A percentile compares a stretch with the other conserved stretches of the same genome.
Evolutionary conservation across 2,329 filamentous ascomycete genomes (phyloP).

Genomic region (Colletotrichum nymphaeae): DNA sequence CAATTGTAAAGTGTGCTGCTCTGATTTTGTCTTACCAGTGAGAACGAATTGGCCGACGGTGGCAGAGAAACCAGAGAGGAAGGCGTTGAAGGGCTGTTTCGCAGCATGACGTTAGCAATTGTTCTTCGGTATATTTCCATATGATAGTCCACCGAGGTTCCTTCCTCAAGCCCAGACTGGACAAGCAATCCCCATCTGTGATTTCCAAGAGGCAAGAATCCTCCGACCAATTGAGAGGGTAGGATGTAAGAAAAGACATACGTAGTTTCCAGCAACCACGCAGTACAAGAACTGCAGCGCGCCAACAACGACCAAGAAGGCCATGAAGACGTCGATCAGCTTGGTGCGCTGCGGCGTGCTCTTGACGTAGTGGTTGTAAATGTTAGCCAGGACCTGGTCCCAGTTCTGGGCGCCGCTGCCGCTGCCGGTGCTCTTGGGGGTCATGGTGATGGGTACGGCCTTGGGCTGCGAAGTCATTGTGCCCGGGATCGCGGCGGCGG

Average conservation of each 20-base stretch:
- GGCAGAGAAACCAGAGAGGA: slow-evolving; percentile 92
- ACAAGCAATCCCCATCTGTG: neutral
- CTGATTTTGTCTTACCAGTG: slow-evolving; percentile 72
- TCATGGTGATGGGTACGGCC: slow-evolving; percentile 34
- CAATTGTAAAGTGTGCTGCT: neutral
- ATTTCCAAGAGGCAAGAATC: neutral
- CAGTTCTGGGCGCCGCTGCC: slow-evolving; percentile 48
- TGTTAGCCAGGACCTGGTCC: slow-evolving; percentile 72
- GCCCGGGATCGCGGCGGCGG: slow-evolving; percentile 35
- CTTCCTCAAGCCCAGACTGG: neutral
- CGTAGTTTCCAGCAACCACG: slow-evolving; percentile 91
- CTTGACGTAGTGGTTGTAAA: slow-evolving; percentile 83
- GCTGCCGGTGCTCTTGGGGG: slow-evolving; percentile 39
- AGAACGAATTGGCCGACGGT: slow-evolving; percentile 98
- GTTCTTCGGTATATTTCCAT: slow-evolving; percentile 11
- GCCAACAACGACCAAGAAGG: slow-evolving; percentile 85
- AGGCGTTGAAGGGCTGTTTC: slow-evolving; percentile 94
- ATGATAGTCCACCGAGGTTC: neutral
- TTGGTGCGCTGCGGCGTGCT: slow-evolving; percentile 91
- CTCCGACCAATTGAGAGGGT: neutral
- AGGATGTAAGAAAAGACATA: slow-evolving; percentile 58
- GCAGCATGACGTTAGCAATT: slow-evolving; percentile 37
- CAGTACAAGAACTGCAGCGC: slow-evolving; percentile 96
- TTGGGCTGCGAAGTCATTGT: slow-evolving; percentile 36
- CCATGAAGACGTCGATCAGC: slow-evolving; percentile 91